phyloP scores from a whole-genome alignment of 257 asterid genomes.

The Cruciata laevipes region DNA sequence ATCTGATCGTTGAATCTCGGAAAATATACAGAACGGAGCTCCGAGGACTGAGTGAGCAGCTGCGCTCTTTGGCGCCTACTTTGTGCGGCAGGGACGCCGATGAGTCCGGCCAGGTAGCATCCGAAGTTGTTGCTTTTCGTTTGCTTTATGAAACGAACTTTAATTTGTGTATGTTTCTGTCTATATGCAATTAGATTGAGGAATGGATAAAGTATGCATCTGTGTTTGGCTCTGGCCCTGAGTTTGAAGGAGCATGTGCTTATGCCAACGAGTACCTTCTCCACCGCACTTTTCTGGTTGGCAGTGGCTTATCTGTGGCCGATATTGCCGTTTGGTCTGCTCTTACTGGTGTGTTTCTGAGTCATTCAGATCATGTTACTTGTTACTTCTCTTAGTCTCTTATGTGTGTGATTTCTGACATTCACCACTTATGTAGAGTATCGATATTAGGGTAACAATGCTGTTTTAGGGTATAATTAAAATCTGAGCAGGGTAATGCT shows the following conservation, averaged over 20 bases:
- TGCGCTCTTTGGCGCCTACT: constrained; percentile 56
- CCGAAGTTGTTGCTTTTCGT: not conserved
- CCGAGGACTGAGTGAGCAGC: constrained; percentile 46
- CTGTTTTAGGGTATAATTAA: not conserved
- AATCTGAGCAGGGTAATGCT: no score
- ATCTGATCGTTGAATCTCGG: not conserved
- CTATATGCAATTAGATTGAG: constrained; percentile 44
- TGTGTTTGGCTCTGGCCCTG: constrained; percentile 64
- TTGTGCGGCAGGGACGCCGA: constrained; percentile 46
- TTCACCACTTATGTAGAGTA: not conserved
- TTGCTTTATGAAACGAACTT: not conserved
- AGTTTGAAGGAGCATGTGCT: constrained; percentile 86
- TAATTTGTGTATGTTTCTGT: constrained; percentile 6
- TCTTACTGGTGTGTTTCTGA: constrained; percentile 62
- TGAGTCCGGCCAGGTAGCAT: constrained; percentile 58
- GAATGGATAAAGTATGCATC: constrained; percentile 81
- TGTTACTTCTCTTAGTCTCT: not conserved
- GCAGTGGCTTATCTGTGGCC: constrained; percentile 62
- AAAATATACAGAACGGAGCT: constrained; percentile 49
- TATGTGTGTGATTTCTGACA: not conserved
- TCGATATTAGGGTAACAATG: not conserved
- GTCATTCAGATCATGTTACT: no score
- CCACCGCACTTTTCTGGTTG: constrained; percentile 61
- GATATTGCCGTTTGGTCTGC: constrained; percentile 83
- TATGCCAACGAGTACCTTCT: constrained; percentile 55